Percentiles rank a stretch among this genome's conserved stretches.
These are phyloP conservation scores for Fusarium citri DNA, from an alignment of 2,329 filamentous ascomycete species.

Conservation along the genomic window DNA sequence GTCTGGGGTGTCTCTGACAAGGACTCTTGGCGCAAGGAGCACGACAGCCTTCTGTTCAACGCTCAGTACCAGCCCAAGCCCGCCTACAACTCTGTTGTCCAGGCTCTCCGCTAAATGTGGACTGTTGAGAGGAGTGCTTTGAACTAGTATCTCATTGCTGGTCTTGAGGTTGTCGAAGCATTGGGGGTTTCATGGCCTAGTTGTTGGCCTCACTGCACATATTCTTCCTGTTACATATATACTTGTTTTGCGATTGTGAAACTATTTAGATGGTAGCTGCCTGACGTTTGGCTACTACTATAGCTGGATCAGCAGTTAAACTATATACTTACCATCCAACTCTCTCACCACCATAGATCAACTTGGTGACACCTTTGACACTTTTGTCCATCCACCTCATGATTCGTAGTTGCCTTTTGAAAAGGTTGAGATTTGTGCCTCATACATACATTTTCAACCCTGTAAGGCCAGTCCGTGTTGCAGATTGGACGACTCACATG, in stretches of 20 bases:
- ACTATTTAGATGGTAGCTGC: conserved; percentile 3
- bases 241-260: conserved; percentile 18
- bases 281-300: not conserved
- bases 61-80: conserved; percentile 62
- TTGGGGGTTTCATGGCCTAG: not conserved
- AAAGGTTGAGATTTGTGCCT: not conserved
- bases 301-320: not conserved
- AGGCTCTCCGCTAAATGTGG: conserved; percentile 20
- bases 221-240: conserved; percentile 13
- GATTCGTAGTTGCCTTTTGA: too few relatives aligned
- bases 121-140: not conserved
- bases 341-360: fast-evolving
- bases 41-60: conserved; percentile 66
- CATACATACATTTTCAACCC: not conserved
- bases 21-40: conserved; percentile 50
- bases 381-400: not conserved
- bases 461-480: not conserved
- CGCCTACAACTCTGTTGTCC: conserved; percentile 58
- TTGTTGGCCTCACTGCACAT: conserved; percentile 8
- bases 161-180: conserved; percentile 1
- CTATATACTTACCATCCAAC: conserved; percentile 3
- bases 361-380: not conserved
- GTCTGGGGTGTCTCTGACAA: conserved; percentile 67
- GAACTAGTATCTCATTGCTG: not conserved
- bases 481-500: not conserved